These are phyloP conservation scores for Musa troglodytarum DNA, from an alignment of 176 grass and related monocot genomes.

Conservation along the genomic window DNA sequence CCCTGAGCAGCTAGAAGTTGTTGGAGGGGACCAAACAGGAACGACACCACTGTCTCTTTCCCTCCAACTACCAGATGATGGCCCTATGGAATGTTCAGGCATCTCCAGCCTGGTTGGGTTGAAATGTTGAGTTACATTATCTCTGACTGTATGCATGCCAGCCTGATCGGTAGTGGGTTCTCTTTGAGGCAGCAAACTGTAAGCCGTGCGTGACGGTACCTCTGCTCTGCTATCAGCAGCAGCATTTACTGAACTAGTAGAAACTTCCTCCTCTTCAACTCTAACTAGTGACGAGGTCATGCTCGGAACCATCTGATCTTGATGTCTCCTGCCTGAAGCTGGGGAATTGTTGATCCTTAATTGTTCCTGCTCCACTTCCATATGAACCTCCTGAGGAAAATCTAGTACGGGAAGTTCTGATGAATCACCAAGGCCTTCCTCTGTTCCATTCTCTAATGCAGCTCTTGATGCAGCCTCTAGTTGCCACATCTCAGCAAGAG, in stretches of 20 bases:
- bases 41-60: slow-evolving; percentile 75
- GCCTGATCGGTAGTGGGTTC: slow-evolving; percentile 2
- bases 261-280: slow-evolving; percentile 55
- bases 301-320: slow-evolving; percentile 88
- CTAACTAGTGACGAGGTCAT: slow-evolving; percentile 69
- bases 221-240: slow-evolving; percentile 43
- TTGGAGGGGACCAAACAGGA: slow-evolving; percentile 81
- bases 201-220: slow-evolving; percentile 38
- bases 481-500: slow-evolving; percentile 86
- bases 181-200: slow-evolving; percentile 22
- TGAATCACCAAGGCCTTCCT: slow-evolving; percentile 93
- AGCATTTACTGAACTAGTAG: slow-evolving; percentile 36
- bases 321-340: slow-evolving; percentile 30
- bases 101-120: slow-evolving; percentile 16
- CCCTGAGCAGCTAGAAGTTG: slow-evolving; percentile 55
- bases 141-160: slow-evolving; percentile 13
- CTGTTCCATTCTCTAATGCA: slow-evolving; percentile 61
- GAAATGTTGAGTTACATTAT: slow-evolving; percentile 34
- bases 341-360: slow-evolving; percentile 27
- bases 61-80: slow-evolving; percentile 69
- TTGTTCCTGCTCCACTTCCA: slow-evolving; percentile 54
- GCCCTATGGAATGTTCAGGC: slow-evolving; percentile 25
- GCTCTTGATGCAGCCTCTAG: slow-evolving; percentile 72
- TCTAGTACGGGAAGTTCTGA: slow-evolving; percentile 54
- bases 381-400: slow-evolving; percentile 57